Base-by-base conservation (phyloP, 495 filamentous ascomycete species). In the Penicillium riverlandense region DNA sequence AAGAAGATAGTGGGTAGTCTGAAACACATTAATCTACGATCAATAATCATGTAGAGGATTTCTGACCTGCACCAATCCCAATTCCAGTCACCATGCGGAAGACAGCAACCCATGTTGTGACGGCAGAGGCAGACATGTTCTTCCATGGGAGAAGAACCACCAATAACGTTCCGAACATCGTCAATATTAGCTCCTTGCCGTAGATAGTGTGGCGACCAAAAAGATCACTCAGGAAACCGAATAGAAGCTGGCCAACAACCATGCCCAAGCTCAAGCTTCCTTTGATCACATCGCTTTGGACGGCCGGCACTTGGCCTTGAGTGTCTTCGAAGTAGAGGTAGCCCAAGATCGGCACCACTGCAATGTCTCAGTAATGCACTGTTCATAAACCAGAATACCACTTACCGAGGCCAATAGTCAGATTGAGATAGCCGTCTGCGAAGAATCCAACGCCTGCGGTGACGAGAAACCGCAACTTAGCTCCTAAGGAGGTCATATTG, bases 351-450 rank as follows among this genome's bases (percentile, higher is more conserved):
- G 48, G 48, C 22, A 50, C 43, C 15, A 50, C 48, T 50, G 10
- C 1, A 7, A 7, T 22, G 14, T 15, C 4, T 34, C 10, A 35
- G 8, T 22, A 29, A 11, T 35, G 35, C 11, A 11, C 29, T 16
- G 7, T 7, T 32, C 7, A 31, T 6, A 29, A 6, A 8, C 7
- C 10, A 14, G 28, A 43, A 13, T 15, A 30, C 10, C 10, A 37
- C 45, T 30, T 44, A 55, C 52, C 48, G 8, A 55, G 52, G 33
- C 52, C 52, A 41, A 55, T 55, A 15, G 52, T 47, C 7, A 55
- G 38, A 31, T 55, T 55, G 2, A 55, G 41, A 43, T 55, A 54
- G 29, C 48, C 48, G 43, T 50, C 48, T 16, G 43, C 48, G 12
- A 50, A 50, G 38, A 50, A 50, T 15, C 48, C 48, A 37, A 50